phyloP scores from a whole-genome alignment of 1,284 basidiomycete genomes.

The Erythrobasidium hasegawianum region DNA sequence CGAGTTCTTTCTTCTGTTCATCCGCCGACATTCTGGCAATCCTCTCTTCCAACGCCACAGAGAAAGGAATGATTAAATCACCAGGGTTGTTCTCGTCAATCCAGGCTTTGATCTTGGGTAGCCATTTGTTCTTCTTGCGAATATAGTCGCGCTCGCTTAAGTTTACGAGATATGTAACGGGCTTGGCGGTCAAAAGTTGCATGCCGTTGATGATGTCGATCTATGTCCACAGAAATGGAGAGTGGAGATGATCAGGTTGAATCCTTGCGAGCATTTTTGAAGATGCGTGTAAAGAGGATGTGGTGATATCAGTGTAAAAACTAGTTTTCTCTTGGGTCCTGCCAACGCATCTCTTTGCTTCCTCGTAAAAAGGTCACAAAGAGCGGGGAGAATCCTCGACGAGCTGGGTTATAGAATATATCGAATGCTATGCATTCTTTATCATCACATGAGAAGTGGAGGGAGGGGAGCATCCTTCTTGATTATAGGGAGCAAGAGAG shows the following conservation, averaged over 20 bases:
- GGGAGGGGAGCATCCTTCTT: too few species aligned
- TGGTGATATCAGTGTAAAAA: conserved; percentile 56
- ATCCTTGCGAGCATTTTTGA: too few species aligned
- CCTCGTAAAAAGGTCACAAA: conserved; percentile 8
- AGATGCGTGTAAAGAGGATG: conserved; percentile 33
- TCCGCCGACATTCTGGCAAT: conserved; percentile 62
- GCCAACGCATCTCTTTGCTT: conserved; percentile 50
- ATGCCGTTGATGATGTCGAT: conserved; percentile 94
- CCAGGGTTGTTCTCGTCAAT: conserved; percentile 97
- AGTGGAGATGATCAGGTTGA: too few species aligned
- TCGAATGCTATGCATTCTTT: conserved; percentile 69
- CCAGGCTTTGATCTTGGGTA: conserved; percentile 57
- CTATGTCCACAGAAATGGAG: too few species aligned
- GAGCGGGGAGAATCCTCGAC: conserved; percentile 56
- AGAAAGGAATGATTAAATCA: conserved; percentile 94
- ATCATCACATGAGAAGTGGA: conserved; percentile 66
- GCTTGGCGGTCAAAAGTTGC: conserved; percentile 89
- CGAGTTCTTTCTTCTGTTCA: conserved; percentile 74
- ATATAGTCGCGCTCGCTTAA: conserved; percentile 91
- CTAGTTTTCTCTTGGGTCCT: conserved; percentile 59
- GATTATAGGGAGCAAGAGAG: too few species aligned
- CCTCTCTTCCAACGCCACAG: conserved; percentile 91
- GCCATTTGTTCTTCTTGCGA: conserved; percentile 99
- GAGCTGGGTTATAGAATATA: conserved; percentile 61
- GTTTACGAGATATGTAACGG: conserved; percentile 98